Evolutionary conservation across 2,329 filamentous ascomycete genomes (phyloP), one percentile per base, ranked within the genome.

Genomic region (Plenodomus biglobosus): DNA sequence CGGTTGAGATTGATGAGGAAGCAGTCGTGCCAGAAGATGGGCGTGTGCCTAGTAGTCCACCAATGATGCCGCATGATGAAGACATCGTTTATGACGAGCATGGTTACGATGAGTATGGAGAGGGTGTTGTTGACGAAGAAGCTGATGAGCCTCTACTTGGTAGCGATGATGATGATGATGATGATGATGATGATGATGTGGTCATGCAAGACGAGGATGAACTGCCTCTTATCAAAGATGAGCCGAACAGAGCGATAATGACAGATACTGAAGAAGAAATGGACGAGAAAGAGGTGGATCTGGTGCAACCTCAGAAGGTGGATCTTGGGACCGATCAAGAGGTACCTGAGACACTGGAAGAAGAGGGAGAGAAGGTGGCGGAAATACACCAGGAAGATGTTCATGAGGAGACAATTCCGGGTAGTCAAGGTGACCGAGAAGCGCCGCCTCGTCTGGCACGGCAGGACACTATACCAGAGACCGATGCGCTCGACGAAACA

Each of bases 1-100:
- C 42, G 2, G 43, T 50, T 10, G 46, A 42, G 1, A 42, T 45
- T 3, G 62, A 61, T 8, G 56, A 56, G 10, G 64, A 67, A 38
- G 61, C 16, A 4, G 19, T 18, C 16, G 13, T 4, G 13, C 35
- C 35, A 17, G 18, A 37, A 10, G 35, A 37, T 20, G 35, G 65
- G 15, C 59, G 67, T 19, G 66, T 73, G 21, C 69, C 69, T 2
- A 73, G 70, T 44, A 73, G 70, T 44, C 70, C 70, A 11, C 70
- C 70, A 10, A 40, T 66, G 2, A 30, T 66, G 24, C 10, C 48
- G 7, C 49, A 50, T 44, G 58, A 59, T 3, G 27, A 62, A 7
- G 62, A 61, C 17, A 41, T 62, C 44, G 53, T 56, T 18, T 59
- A 62, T 37, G 58, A 54, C 18, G 67, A 68, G 34, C 54, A 63